These are phyloP conservation scores for Phytophthora sojae DNA, from an alignment of 352 stramenopile species.

Conservation along the genomic window DNA sequence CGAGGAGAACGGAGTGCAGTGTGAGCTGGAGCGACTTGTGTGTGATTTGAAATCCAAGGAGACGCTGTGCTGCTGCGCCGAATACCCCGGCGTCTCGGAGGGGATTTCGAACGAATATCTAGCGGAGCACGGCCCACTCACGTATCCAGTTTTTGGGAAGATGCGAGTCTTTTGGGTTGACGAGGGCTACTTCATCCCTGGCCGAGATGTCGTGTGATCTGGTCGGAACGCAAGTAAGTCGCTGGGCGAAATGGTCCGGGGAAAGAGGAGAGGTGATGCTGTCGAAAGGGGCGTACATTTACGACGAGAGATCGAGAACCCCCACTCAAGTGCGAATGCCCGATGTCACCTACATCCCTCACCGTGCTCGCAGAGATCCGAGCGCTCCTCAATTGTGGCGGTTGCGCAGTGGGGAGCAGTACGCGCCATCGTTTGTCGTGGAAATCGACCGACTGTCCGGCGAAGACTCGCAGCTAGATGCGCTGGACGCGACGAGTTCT, in stretches of 20 bases:
- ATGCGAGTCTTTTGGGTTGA: conserved; percentile 11
- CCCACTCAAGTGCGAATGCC: conserved; percentile 16
- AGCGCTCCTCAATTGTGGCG: not conserved
- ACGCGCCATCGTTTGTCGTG: conserved; percentile 21
- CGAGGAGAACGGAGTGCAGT: not conserved
- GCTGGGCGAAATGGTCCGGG: not conserved
- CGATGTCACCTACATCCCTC: conserved; percentile 19
- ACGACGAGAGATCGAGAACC: conserved; percentile 5
- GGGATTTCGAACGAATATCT: conserved; percentile 10
- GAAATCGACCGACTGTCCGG: conserved; percentile 24
- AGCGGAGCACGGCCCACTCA: conserved; percentile 3
- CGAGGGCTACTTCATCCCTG: conserved; percentile 17
- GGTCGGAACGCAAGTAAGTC: not conserved
- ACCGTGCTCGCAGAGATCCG: conserved; percentile 1
- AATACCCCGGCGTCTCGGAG: conserved; percentile 7
- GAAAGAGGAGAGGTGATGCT: not conserved
- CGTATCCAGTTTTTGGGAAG: conserved; percentile 15
- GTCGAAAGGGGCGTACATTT: conserved; percentile 18
- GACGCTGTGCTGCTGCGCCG: conserved; percentile 6
- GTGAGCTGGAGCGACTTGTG: conserved; percentile 3
- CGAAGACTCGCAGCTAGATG: conserved; percentile 1
- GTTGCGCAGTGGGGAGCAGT: not conserved
- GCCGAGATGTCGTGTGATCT: conserved; percentile 5
- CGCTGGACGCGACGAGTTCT: conserved; percentile 22
- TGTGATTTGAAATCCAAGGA: conserved; percentile 9